A percentile compares a stretch with the other conserved stretches of the same genome.
Conservation (phyloP, 1,284 basidiomycete species). For the Xanthoconium separans region DNA sequence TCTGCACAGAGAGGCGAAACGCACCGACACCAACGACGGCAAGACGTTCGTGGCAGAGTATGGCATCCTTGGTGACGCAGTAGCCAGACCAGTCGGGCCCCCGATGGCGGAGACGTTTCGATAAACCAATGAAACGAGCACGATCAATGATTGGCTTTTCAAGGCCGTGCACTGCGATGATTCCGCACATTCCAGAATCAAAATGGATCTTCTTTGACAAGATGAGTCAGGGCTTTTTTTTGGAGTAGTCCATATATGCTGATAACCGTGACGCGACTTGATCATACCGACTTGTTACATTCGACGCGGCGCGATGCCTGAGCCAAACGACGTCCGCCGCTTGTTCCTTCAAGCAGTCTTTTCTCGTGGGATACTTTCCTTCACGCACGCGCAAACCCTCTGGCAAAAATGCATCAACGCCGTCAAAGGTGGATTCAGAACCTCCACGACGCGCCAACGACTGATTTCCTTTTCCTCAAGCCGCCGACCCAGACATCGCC, state of each 20-base stretch:
- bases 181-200: constrained; percentile 76
- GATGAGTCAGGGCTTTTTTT: not conserved
- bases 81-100: constrained; percentile 98
- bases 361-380: constrained; percentile 64
- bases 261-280: no score
- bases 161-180: constrained; percentile 80
- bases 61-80: constrained; percentile 76
- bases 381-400: constrained; percentile 58
- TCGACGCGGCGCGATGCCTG: no score
- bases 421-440: constrained; percentile 49
- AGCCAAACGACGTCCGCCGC: constrained; percentile 60
- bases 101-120: constrained; percentile 88
- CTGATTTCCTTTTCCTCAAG: constrained; percentile 34
- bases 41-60: constrained; percentile 88
- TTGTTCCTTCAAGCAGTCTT: constrained; percentile 77
- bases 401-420: constrained; percentile 66
- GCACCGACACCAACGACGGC: constrained; percentile 97
- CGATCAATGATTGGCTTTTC: constrained; percentile 70
- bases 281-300: no score
- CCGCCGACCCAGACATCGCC: constrained; percentile 48
- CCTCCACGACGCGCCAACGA: not conserved
- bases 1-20: constrained; percentile 26
- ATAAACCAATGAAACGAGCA: constrained; percentile 76
- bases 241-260: no score
- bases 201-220: not conserved